phyloP scores from a whole-genome alignment of 2,329 filamentous ascomycete species.

The Neopestalotiopsis sp. region DNA sequence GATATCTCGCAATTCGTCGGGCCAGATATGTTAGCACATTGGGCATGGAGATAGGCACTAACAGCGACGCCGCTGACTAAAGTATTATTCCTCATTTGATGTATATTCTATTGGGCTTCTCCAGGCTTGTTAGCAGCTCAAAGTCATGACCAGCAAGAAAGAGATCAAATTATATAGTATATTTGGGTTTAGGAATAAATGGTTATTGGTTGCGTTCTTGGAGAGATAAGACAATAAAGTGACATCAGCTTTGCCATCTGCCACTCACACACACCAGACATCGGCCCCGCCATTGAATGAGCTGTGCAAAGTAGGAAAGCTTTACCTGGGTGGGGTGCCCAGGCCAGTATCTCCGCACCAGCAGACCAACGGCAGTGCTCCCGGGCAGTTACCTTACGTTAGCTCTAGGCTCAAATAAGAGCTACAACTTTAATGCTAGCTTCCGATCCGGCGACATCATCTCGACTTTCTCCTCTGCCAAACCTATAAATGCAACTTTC shows the following conservation, averaged over 20 bases:
- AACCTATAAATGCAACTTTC: constrained; percentile 12
- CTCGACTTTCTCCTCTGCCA: constrained; percentile 5
- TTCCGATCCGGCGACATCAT: constrained; percentile 3
- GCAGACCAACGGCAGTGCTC: neutral
- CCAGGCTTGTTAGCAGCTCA: too few species aligned
- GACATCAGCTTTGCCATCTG: neutral
- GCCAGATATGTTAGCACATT: neutral
- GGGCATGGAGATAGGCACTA: neutral
- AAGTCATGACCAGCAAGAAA: too few species aligned
- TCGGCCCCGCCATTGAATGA: constrained; percentile 11
- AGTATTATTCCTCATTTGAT: too few species aligned
- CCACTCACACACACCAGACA: neutral
- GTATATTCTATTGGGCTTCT: too few species aligned
- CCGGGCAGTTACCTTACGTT: neutral
- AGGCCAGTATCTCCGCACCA: constrained; percentile 13
- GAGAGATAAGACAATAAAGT: neutral
- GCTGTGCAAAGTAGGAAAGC: constrained; percentile 22
- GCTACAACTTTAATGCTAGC: constrained; percentile 9
- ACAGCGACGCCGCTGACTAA: too few species aligned
- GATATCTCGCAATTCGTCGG: neutral
- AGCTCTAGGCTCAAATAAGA: neutral
- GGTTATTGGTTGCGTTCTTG: neutral
- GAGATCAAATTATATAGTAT: too few species aligned
- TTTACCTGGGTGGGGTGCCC: constrained; percentile 22
- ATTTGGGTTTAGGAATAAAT: neutral